Percentiles rank a stretch among this genome's conserved stretches.
phyloP scores from a whole-genome alignment of 2,329 filamentous ascomycete species.

The Aspergillus vadensis region DNA sequence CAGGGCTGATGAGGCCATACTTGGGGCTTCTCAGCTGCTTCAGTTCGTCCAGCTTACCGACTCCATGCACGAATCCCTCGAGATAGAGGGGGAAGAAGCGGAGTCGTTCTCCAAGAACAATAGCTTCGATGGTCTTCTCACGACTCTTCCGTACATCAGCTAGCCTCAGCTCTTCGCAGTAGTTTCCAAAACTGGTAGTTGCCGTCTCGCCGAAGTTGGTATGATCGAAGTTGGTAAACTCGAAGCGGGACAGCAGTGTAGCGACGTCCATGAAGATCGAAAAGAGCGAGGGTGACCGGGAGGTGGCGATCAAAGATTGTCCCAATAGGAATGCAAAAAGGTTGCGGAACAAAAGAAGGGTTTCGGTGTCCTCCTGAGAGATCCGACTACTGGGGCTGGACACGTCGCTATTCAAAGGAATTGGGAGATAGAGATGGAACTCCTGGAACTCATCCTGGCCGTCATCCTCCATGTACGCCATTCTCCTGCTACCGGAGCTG shows the following conservation, averaged over 20 bases:
- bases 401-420: slow-evolving; percentile 57
- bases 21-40: slow-evolving; percentile 70
- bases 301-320: slow-evolving; percentile 62
- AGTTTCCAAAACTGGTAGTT: slow-evolving; percentile 55
- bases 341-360: slow-evolving; percentile 62
- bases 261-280: slow-evolving; percentile 64
- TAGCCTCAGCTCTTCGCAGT: slow-evolving; percentile 74
- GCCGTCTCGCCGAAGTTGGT: slow-evolving; percentile 66
- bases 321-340: slow-evolving; percentile 66
- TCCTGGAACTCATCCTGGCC: slow-evolving; percentile 43
- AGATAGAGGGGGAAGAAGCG: slow-evolving; percentile 80
- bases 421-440: slow-evolving; percentile 61
- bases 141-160: slow-evolving; percentile 79
- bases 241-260: slow-evolving; percentile 58
- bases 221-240: slow-evolving; percentile 63
- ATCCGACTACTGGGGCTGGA: slow-evolving; percentile 36
- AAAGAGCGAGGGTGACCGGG: slow-evolving; percentile 57
- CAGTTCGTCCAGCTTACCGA: slow-evolving; percentile 77
- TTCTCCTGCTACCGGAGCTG: slow-evolving; percentile 52
- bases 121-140: slow-evolving; percentile 85
- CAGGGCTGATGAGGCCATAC: slow-evolving; percentile 67
- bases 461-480: slow-evolving; percentile 51
- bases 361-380: slow-evolving; percentile 56
- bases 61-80: slow-evolving; percentile 87
- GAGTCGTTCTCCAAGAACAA: slow-evolving; percentile 88